phyloP scores from a whole-genome alignment of 257 asterid species.

The Handroanthus guayacan region DNA sequence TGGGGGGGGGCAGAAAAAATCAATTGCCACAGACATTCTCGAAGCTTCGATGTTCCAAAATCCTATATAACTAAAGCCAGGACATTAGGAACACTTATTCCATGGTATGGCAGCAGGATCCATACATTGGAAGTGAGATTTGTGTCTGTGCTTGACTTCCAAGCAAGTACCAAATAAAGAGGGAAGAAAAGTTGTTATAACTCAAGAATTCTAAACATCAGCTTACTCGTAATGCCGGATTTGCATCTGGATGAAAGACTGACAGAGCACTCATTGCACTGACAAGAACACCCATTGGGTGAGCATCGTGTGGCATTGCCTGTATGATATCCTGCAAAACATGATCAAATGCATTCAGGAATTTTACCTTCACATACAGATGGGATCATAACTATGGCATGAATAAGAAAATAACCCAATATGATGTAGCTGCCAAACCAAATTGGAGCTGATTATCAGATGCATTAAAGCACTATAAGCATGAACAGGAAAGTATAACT shows the following conservation, averaged over 20 bases:
- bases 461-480: neutral
- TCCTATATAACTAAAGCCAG: neutral
- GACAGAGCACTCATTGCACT: slow-evolving; percentile 97
- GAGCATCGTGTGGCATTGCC: slow-evolving; percentile 99
- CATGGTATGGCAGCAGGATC: slow-evolving; percentile 17
- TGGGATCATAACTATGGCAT: neutral
- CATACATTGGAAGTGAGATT: slow-evolving; percentile 18
- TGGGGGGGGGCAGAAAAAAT: neutral
- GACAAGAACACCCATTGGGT: slow-evolving; percentile 99
- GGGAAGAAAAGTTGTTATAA: slow-evolving; percentile 11
- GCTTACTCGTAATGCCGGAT: slow-evolving; percentile 95
- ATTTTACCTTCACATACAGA: slow-evolving; percentile 17
- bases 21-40: slow-evolving; percentile 1
- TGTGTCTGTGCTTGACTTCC: slow-evolving; percentile 6
- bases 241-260: slow-evolving; percentile 99
- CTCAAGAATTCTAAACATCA: slow-evolving; percentile 6
- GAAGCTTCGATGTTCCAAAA: neutral
- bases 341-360: slow-evolving; percentile 43
- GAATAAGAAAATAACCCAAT: neutral
- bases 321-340: slow-evolving; percentile 92
- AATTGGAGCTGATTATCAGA: neutral
- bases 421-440: neutral
- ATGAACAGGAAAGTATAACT: neutral
- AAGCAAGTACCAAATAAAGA: slow-evolving; percentile 4
- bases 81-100: neutral